Base-by-base conservation (phyloP, 768 basidiomycete genomes). In the Boletus rubescentipes region DNA sequence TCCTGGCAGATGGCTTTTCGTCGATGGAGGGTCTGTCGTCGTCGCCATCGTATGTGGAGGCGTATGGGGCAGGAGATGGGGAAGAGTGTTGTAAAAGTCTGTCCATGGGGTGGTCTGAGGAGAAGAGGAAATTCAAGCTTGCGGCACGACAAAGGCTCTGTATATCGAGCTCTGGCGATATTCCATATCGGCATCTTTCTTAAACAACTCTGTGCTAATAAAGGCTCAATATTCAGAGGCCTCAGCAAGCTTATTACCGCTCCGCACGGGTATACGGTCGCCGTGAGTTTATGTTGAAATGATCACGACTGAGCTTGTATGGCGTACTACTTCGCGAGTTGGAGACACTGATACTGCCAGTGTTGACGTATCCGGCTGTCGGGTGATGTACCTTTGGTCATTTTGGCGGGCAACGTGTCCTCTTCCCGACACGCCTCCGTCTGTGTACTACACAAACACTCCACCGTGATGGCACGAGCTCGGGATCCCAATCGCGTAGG, bases 151-250 rank as follows among this genome's bases (percentile, higher is more conserved):
- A 70, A 70, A 70, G 69, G 71, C 69, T 61, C 64, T 65, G 69
- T 70, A 70, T 72, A 70, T 70, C 66, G 70, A 67, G 69, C 67
- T 68, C 68, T 67, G 65, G 60, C 68, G 65, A 71, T 72, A 70
- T 70, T 69, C 69, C 67, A 69, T 70, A 70, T 72, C 70, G 67
- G 69, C 68, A 70, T 57, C 62, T 70, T 67, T 70, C 70, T 70
- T 66, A 64, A 58, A 57, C 68, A 61, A 57, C 60, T 63, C 60
- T 66, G 58, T 67, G 61, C 58, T 62, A 68, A 71, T 35, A n/a
- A n/a, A n/a, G 41, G 57, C 55, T 36, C 54, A 34, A 59, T 47
- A 48, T 72, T 26, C 4, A 26, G 26, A 26, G 26, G 26, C 26
- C 26, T 26, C 26, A 26, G 26, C 26, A 26, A 26, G 26, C 26